Base-by-base conservation (phyloP, 345 rosid species). In the Capsella bursapastoris region DNA sequence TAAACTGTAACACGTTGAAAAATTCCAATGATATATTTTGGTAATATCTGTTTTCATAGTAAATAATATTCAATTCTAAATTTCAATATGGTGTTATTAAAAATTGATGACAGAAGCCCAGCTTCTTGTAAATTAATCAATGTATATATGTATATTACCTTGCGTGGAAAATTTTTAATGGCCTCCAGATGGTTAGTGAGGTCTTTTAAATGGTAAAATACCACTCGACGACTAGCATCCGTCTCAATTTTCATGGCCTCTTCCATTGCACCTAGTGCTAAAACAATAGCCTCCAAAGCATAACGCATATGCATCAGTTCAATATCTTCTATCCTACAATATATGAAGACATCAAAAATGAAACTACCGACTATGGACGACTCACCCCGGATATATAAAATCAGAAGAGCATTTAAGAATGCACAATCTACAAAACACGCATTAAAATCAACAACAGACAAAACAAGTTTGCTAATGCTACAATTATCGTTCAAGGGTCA, bases 231-330 rank as follows among this genome's bases (percentile, higher is more conserved):
- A 77, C 80, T 63, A 80, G 72, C 77, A 72, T 82, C 89, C 55
- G 59, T 80, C 77, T 86, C 95, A 55, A 81, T 79, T 57, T 67
- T 84, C 49, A 64, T 44, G 68, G 79, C 85, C 81, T 73, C 87
- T 68, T 82, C 92, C 85, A 90, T 85, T 50, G 79, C 86, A 83
- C 84, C 90, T 50, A 94, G 79, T 16, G 95, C 93, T 74, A 94
- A 87, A 57, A 90, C 90, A 52, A 81, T 78, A 53, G 97, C 90
- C 80, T 91, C 97, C 86, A 94, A 64, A 68, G 95, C 89, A 90
- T 94, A 94, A 64, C 91, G 92, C 96, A 94, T 88, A 81, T 84
- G 93, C 96, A 94, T 91, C 75, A 94, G 86, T 82, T 94, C 98
- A 82, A 90, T 85, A 81, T 94, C 98, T 81, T 88, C 90, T 89